These are phyloP conservation scores for Aureobasidium leucospermi DNA, from an alignment of 2,329 filamentous ascomycete species.

Conservation along the genomic window DNA sequence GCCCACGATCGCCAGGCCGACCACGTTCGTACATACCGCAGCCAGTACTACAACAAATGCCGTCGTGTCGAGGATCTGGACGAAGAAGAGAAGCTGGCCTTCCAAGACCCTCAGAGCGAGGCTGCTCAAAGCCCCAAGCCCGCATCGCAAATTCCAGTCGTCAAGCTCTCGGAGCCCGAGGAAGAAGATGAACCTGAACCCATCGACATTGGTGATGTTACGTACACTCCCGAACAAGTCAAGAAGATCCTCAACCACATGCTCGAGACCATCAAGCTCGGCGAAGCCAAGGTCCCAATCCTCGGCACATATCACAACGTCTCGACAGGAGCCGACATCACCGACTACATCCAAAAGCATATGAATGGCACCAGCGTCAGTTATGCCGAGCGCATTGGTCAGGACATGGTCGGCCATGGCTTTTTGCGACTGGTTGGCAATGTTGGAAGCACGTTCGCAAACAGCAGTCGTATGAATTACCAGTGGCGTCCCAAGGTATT, in stretches of 20 bases:
- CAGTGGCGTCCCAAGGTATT: slow-evolving; percentile 95
- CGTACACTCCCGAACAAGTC: slow-evolving; percentile 75
- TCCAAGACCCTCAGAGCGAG: slow-evolving; percentile 68
- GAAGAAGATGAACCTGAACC: slow-evolving; percentile 66
- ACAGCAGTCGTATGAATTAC: slow-evolving; percentile 95
- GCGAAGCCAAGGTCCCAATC: slow-evolving; percentile 91
- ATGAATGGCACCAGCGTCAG: slow-evolving; percentile 77
- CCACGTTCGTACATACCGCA: slow-evolving; percentile 82
- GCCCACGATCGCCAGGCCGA: slow-evolving; percentile 89
- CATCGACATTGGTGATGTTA: slow-evolving; percentile 83
- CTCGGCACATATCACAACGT: slow-evolving; percentile 92
- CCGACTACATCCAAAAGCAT: slow-evolving; percentile 86
- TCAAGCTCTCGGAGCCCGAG: slow-evolving; percentile 68
- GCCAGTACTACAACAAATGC: slow-evolving; percentile 98
- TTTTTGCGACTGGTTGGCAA: slow-evolving; percentile 88
- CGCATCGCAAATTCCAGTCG: slow-evolving; percentile 54
- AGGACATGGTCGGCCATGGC: slow-evolving; percentile 80
- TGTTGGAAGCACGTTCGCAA: slow-evolving; percentile 90
- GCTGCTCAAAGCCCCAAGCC: slow-evolving; percentile 43
- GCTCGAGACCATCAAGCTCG: slow-evolving; percentile 76
- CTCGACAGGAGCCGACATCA: slow-evolving; percentile 83
- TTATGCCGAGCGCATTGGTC: slow-evolving; percentile 89
- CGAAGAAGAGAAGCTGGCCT: slow-evolving; percentile 97
- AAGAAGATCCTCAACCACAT: slow-evolving; percentile 86
- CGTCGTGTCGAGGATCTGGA: slow-evolving; percentile 91